Conservation (phyloP, 768 basidiomycete genomes). For the Rhizopogon roseolus region DNA sequence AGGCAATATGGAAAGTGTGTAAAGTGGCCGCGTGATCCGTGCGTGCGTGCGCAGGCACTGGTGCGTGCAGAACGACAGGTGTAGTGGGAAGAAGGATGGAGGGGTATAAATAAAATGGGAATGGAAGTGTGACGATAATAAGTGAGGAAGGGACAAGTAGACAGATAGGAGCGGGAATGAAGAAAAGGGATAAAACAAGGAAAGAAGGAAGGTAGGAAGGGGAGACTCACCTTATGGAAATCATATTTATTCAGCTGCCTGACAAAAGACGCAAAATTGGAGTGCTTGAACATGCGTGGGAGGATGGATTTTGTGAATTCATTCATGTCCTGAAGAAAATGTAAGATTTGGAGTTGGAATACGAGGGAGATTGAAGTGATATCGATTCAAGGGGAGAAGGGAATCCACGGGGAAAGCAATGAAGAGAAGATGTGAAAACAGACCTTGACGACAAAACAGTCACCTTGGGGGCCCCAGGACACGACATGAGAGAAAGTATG, state of each 20-base stretch:
- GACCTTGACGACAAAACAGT: conserved; percentile 86
- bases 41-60: background rate
- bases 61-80: background rate
- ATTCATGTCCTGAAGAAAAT: conserved; percentile 70
- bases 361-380: background rate
- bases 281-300: conserved; percentile 92
- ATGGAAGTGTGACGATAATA: too few relatives aligned
- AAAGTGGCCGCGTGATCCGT: background rate
- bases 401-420: background rate
- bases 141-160: background rate
- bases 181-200: conserved; percentile 4
- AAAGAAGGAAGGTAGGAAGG: conserved; percentile 4
- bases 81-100: background rate
- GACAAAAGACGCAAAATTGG: conserved; percentile 90
- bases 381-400: background rate
- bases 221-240: conserved; percentile 73
- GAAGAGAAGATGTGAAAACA: background rate
- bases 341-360: conserved; percentile 6
- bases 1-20: background rate
- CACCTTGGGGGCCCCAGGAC: conserved; percentile 78
- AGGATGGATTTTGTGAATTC: conserved; percentile 91
- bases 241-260: conserved; percentile 95
- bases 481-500: conserved; percentile 67
- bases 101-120: background rate
- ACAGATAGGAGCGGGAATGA: background rate